Conservation (phyloP, 2,329 filamentous ascomycete genomes). For the Beauveria rudraprayagi region DNA sequence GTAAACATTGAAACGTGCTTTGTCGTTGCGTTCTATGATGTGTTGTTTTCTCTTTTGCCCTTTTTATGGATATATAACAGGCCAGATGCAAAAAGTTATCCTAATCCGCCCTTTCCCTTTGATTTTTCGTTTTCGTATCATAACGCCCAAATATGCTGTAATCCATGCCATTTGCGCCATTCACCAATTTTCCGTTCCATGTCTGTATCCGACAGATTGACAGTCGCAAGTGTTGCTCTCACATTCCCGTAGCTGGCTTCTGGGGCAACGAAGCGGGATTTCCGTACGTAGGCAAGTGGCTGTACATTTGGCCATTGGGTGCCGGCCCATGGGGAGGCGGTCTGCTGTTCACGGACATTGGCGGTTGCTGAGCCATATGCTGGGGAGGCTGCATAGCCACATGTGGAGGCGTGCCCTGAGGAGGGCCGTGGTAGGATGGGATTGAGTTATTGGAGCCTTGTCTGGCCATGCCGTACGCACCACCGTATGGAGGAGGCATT, state of each 20-base stretch:
- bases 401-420: conserved; percentile 15
- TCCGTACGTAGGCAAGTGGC: conserved; percentile 47
- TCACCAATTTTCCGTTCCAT: conserved; percentile 11
- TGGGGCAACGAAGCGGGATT: conserved; percentile 53
- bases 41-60: background rate
- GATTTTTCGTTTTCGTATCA: conserved; percentile 10
- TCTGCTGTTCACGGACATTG: conserved; percentile 38
- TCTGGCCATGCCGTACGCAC: conserved; percentile 47
- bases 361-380: conserved; percentile 29
- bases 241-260: conserved; percentile 46
- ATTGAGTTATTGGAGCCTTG: conserved; percentile 49
- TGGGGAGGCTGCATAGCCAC: conserved; percentile 30
- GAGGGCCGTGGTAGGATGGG: conserved; percentile 39
- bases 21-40: conserved; percentile 6
- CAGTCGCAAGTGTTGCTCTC: conserved; percentile 17
- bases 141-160: conserved; percentile 31
- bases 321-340: conserved; percentile 29
- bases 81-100: conserved; percentile 16
- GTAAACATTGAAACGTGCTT: background rate
- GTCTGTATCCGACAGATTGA: background rate
- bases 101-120: conserved; percentile 24
- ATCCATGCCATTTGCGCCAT: conserved; percentile 27
- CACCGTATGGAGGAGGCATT: conserved; percentile 38
- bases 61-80: background rate
- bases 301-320: conserved; percentile 36